phyloP scores from a whole-genome alignment of 225 moss, liverwort and hornwort species.

The Asterella californica region DNA sequence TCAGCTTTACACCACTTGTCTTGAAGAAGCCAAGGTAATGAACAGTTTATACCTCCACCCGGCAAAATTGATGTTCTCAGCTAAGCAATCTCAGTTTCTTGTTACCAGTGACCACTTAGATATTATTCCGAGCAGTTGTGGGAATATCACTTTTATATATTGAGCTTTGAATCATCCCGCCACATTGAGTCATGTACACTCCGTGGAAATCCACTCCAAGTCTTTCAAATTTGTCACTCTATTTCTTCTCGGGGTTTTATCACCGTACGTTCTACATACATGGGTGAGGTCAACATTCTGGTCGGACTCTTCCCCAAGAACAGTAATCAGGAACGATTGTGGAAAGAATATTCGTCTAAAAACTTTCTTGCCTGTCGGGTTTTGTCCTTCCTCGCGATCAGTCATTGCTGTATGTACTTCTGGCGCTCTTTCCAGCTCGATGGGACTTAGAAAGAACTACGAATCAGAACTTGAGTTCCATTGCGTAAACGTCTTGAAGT shows the following conservation, averaged over 20 bases:
- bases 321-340: not conserved
- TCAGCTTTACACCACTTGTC: conserved; percentile 64
- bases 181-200: not conserved
- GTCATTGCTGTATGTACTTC: not conserved
- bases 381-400: not conserved
- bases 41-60: not conserved
- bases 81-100: not conserved
- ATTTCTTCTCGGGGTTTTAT: not conserved
- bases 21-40: conserved; percentile 71
- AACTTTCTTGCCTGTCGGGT: not conserved
- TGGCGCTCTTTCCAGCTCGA: not conserved
- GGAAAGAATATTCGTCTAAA: not conserved
- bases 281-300: not conserved
- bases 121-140: not conserved
- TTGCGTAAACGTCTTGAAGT: not conserved
- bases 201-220: not conserved
- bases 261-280: not conserved
- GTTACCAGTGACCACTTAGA: not conserved
- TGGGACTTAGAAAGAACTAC: not conserved
- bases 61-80: not conserved
- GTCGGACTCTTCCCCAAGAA: not conserved
- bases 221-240: not conserved
- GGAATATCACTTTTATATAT: not conserved
- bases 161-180: not conserved
- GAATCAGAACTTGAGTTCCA: not conserved